Percentiles rank a stretch among this genome's conserved stretches.
Conservation (phyloP, 2,329 filamentous ascomycete genomes). For the Colletotrichum sp. region DNA sequence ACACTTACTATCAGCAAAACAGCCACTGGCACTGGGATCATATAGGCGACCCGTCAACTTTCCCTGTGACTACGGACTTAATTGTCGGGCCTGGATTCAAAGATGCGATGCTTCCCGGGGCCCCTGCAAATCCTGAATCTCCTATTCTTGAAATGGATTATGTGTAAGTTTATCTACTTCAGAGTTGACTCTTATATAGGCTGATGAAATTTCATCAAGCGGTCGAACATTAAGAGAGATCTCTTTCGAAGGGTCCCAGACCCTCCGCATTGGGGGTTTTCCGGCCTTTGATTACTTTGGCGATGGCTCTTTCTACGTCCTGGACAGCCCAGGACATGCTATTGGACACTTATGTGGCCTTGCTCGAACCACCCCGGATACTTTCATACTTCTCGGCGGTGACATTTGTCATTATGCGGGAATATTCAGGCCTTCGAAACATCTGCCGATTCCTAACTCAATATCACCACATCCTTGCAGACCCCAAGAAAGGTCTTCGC, state of each 20-base stretch:
- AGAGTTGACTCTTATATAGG: background rate
- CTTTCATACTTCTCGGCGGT: slow-evolving; percentile 47
- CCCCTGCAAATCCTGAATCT: slow-evolving; percentile 41
- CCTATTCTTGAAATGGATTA: slow-evolving; percentile 40
- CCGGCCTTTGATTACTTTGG: slow-evolving; percentile 46
- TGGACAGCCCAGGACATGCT: slow-evolving; percentile 46
- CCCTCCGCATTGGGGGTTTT: slow-evolving; percentile 39
- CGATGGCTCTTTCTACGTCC: slow-evolving; percentile 45
- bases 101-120: slow-evolving; percentile 49
- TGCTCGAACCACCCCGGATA: slow-evolving; percentile 40
- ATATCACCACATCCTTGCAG: slow-evolving; percentile 29
- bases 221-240: slow-evolving; percentile 32
- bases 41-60: slow-evolving; percentile 52
- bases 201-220: background rate
- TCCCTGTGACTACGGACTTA: slow-evolving; percentile 49
- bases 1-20: background rate
- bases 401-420: slow-evolving; percentile 47
- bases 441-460: slow-evolving; percentile 35
- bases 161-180: background rate
- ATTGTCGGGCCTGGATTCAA: slow-evolving; percentile 60
- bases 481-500: background rate
- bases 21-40: slow-evolving; percentile 59
- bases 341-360: slow-evolving; percentile 46
- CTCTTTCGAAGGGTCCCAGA: slow-evolving; percentile 23
- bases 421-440: slow-evolving; percentile 37